phyloP scores from a whole-genome alignment of 352 stramenopile species.

The Phytophthora pluvialis region DNA sequence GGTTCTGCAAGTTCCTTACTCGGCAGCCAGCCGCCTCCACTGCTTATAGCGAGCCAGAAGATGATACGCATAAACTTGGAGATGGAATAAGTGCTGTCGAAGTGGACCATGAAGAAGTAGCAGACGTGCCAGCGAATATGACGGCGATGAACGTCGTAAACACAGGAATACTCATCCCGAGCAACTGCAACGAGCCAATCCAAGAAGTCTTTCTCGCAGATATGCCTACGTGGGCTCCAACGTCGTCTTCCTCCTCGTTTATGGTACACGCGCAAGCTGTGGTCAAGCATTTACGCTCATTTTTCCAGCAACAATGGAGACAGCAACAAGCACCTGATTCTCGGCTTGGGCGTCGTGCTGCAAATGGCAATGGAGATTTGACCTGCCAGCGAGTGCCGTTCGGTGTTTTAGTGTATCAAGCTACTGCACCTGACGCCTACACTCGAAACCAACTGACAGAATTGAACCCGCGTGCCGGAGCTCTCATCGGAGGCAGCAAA shows the following conservation, averaged over 20 bases:
- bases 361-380: conserved; percentile 10
- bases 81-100: background rate
- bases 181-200: conserved; percentile 25
- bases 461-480: conserved; percentile 27
- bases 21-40: background rate
- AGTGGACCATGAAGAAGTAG: background rate
- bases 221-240: conserved; percentile 16
- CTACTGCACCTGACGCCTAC: background rate
- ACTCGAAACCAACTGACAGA: conserved; percentile 12
- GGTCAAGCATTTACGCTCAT: conserved; percentile 9
- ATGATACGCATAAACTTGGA: background rate
- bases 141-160: conserved; percentile 3
- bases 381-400: conserved; percentile 27
- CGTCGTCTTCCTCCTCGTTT: conserved; percentile 10
- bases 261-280: conserved; percentile 25
- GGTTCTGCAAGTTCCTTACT: conserved; percentile 18
- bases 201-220: conserved; percentile 44
- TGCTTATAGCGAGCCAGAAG: background rate
- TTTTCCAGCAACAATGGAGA: conserved; percentile 28
- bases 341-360: conserved; percentile 4
- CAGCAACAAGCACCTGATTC: conserved; percentile 9
- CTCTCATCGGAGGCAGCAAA: conserved; percentile 4
- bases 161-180: conserved; percentile 43
- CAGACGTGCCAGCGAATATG: background rate
- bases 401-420: conserved; percentile 29